phyloP scores from a whole-genome alignment of 768 basidiomycete species.

The Phaffia tasmanica region DNA sequence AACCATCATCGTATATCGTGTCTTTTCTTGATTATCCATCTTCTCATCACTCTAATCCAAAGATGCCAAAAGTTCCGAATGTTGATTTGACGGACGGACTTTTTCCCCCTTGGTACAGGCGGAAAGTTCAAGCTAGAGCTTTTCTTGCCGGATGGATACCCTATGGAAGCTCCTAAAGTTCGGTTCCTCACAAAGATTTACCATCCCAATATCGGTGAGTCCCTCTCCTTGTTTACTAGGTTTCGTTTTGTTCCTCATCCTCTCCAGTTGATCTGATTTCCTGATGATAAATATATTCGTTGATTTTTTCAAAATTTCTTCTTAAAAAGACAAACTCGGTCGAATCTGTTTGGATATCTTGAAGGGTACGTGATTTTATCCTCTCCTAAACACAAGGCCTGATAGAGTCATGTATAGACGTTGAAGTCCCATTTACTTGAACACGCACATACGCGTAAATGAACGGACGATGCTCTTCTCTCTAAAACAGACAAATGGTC shows the following conservation, averaged over 20 bases:
- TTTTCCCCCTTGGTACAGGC: conserved; percentile 45
- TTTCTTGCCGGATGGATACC: conserved; percentile 97
- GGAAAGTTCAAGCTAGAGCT: conserved; percentile 93
- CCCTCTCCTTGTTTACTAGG: background rate
- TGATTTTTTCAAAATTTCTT: background rate
- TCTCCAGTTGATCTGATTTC: background rate
- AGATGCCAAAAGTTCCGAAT: background rate
- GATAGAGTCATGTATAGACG: background rate
- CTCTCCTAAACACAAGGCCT: background rate
- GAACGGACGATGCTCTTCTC: conserved; percentile 6
- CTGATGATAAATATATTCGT: conserved; percentile 1
- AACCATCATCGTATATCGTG: too few relatives aligned
- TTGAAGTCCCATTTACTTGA: background rate
- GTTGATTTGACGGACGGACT: background rate
- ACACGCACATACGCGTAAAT: background rate
- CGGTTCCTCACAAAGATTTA: conserved; percentile 74
- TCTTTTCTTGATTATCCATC: too few relatives aligned
- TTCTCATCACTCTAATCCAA: background rate
- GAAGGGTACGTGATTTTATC: conserved; percentile 53
- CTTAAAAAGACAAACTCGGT: conserved; percentile 97
- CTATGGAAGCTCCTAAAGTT: conserved; percentile 98
- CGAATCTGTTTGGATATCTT: conserved; percentile 96
- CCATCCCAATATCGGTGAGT: conserved; percentile 95
- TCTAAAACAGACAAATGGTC: conserved; percentile 77
- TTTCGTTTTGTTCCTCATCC: background rate